These are phyloP conservation scores for Saccharomycopsis schoenii DNA, from an alignment of 805 yeast genomes.

Conservation along the genomic window DNA sequence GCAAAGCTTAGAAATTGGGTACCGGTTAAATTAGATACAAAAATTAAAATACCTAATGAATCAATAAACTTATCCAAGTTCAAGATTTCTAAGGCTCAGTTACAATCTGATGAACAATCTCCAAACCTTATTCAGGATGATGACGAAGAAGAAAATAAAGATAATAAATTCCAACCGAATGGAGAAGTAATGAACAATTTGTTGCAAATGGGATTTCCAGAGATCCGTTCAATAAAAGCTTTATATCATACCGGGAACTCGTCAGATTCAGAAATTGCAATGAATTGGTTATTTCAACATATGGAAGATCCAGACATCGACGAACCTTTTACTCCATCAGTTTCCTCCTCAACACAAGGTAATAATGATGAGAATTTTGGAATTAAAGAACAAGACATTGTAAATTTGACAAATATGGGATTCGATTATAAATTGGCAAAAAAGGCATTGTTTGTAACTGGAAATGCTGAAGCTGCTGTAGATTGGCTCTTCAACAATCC, in stretches of 20 bases:
- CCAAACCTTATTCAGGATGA: conserved; percentile 32
- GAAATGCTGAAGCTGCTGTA: conserved; percentile 64
- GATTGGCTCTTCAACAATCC: conserved; percentile 88
- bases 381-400: conserved; percentile 31
- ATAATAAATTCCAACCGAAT: conserved; percentile 41
- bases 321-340: conserved; percentile 37
- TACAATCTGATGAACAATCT: conserved; percentile 23
- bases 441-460: conserved; percentile 57
- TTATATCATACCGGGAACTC: conserved; percentile 63
- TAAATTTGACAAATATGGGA: conserved; percentile 64
- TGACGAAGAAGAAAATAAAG: conserved; percentile 20
- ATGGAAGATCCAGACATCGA: conserved; percentile 80
- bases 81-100: not conserved
- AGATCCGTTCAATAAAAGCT: conserved; percentile 54
- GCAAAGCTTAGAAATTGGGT: conserved; percentile 84
- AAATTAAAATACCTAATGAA: conserved; percentile 42
- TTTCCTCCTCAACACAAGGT: conserved; percentile 7
- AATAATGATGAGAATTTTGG: conserved; percentile 19
- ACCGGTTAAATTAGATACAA: conserved; percentile 73
- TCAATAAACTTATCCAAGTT: conserved; percentile 36
- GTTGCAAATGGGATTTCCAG: conserved; percentile 81
- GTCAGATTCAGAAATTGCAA: conserved; percentile 52
- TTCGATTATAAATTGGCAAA: conserved; percentile 53
- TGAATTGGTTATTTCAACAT: conserved; percentile 85
- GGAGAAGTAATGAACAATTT: conserved; percentile 44